Evolutionary conservation across 495 filamentous ascomycete genomes (phyloP), one percentile per base, ranked within the genome.

Genomic region (Xylaria sp.): DNA sequence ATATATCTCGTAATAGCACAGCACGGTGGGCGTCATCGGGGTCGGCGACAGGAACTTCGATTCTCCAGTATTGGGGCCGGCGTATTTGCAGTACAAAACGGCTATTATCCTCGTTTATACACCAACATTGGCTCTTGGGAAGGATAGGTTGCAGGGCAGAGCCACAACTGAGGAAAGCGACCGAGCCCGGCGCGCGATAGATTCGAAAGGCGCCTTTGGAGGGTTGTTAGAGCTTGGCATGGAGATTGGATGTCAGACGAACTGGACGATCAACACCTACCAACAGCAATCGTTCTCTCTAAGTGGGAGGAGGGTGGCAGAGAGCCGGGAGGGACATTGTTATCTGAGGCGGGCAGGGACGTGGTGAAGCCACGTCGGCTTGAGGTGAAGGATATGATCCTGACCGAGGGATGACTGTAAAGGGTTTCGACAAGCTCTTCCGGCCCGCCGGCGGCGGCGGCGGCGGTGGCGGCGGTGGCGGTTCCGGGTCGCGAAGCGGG

Each of bases 81-180:
- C 93, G 87, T 63, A 96, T 92, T 67, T 93, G 91, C 71, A 97
- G 75, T 7, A 96, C 91, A 74, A 96, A 97, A 71, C 90, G 94
- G 79, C 83, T 85, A 44, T 90, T 91, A 48, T 90, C 89, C 55
- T 92, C 91, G 77, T 97, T 93, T 26, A 97, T 93, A 80, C 92
- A 96, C 94, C 94, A 97, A 71, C 90, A 96, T 77, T 96, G 93
- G 24, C 92, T 95, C 79, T 92, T 96, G 12, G 93, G 92, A 46
- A 97, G 78, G 55, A 97, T 95, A 57, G 94, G 90, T 73, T 93
- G 92, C 12, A 97, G 87, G 35, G 93, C 89, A 72, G 82, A 86
- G 67, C 93, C 92, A 73, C 93, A 97, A 80, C 91, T 93, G 12
- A 97, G 86, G 77, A 97, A 97, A 21, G 92, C 91, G 0, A 95